A percentile compares a stretch with the other conserved stretches of the same genome.
Conservation (phyloP, 2,329 filamentous ascomycete genomes). For the Sporothrix phasma region DNA sequence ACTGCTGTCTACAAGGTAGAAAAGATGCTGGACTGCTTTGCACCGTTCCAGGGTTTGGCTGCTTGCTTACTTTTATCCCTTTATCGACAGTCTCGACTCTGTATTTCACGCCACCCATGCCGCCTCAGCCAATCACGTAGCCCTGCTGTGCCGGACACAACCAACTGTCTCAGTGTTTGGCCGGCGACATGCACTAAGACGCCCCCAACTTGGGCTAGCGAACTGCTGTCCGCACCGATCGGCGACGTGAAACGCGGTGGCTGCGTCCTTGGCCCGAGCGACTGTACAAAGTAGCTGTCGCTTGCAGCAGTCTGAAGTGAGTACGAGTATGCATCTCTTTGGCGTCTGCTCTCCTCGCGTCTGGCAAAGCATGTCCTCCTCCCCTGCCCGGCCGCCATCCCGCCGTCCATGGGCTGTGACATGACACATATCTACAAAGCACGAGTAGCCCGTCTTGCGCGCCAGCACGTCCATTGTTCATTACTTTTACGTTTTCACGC, state of each 20-base stretch:
- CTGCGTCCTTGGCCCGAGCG: neutral
- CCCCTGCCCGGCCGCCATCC: neutral
- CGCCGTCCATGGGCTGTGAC: neutral
- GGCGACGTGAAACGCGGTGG: conserved; percentile 9
- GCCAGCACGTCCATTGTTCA: neutral
- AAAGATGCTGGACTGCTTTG: too few relatives aligned
- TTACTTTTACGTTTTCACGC: too few relatives aligned
- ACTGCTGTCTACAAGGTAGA: neutral
- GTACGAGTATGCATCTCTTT: neutral
- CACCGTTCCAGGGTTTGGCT: too few relatives aligned
- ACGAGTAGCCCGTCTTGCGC: neutral
- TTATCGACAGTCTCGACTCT: too few relatives aligned
- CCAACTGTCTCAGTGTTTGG: neutral
- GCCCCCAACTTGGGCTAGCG: neutral
- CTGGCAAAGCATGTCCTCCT: neutral
- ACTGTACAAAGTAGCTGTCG: neutral
- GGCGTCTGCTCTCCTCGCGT: neutral
- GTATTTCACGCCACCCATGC: too few relatives aligned
- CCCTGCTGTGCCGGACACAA: neutral
- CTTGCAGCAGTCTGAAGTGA: too few relatives aligned
- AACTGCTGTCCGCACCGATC: conserved; percentile 3
- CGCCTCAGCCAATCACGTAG: neutral
- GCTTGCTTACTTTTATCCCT: too few relatives aligned
- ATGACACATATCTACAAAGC: too few relatives aligned
- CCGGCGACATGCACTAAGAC: neutral